These are phyloP conservation scores for Nevesoporus exiguus DNA, from an alignment of 768 basidiomycete species.

Conservation along the genomic window DNA sequence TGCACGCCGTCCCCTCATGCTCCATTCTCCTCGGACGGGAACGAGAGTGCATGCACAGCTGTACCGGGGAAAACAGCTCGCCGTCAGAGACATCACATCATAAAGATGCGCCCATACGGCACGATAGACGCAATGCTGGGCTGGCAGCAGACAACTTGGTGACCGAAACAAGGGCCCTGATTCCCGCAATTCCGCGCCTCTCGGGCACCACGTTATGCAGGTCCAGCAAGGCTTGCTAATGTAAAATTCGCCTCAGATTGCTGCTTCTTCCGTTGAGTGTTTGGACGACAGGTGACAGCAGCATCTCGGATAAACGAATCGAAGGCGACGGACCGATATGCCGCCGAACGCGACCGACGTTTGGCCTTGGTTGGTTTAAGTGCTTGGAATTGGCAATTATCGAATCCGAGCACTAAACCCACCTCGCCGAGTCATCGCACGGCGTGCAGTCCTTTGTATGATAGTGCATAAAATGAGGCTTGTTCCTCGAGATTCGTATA, in stretches of 20 bases:
- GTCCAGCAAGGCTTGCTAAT: not conserved
- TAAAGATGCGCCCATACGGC: constrained; percentile 3
- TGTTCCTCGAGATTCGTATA: not conserved
- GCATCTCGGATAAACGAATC: too few species aligned
- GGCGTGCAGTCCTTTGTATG: too few species aligned
- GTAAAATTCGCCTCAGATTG: not conserved
- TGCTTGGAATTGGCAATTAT: not conserved
- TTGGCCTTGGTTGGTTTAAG: not conserved
- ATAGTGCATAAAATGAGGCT: not conserved
- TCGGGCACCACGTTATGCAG: not conserved
- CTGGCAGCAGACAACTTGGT: not conserved
- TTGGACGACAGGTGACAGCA: too few species aligned
- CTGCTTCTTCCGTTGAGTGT: not conserved
- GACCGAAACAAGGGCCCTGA: too few species aligned
- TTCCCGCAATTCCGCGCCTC: not conserved
- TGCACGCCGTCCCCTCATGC: not conserved
- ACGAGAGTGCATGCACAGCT: not conserved
- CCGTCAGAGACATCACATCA: not conserved
- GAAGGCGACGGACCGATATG: not conserved
- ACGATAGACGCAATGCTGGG: not conserved
- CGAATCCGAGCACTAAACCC: not conserved
- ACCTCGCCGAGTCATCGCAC: not conserved
- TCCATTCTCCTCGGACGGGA: not conserved
- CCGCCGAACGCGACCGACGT: not conserved
- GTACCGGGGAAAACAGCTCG: not conserved